Conservation (phyloP, 2,329 filamentous ascomycete genomes). For the Fusarium sp. region DNA sequence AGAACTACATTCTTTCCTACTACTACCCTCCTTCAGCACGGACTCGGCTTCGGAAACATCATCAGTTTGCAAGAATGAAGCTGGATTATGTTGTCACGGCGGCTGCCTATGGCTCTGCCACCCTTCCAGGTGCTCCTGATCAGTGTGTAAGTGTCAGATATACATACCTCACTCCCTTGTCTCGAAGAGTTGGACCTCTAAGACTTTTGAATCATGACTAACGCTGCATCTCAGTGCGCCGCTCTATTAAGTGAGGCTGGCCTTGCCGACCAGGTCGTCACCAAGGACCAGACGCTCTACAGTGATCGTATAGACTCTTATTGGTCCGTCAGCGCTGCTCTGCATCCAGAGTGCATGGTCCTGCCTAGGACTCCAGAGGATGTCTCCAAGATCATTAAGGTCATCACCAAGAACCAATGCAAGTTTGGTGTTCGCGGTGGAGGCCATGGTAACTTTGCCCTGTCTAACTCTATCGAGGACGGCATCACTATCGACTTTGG, state of each 20-base stretch:
- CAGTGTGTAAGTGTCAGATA: slow-evolving; percentile 32
- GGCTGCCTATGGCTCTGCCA: not conserved
- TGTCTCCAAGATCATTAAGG: slow-evolving; percentile 54
- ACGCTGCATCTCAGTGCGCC: slow-evolving; percentile 45
- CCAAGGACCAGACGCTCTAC: slow-evolving; percentile 48
- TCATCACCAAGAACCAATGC: slow-evolving; percentile 50
- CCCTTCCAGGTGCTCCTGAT: not conserved
- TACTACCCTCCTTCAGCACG: not conserved
- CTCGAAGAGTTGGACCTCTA: not conserved
- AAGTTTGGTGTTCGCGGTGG: slow-evolving; percentile 57
- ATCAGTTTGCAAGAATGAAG: slow-evolving; percentile 30
- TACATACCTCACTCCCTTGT: not conserved
- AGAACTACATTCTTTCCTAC: not conserved
- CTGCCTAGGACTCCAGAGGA: slow-evolving; percentile 53
- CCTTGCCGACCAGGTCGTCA: slow-evolving; percentile 50
- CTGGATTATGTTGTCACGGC: slow-evolving; percentile 19
- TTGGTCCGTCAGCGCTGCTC: slow-evolving; percentile 55
- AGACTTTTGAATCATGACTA: slow-evolving; percentile 14
- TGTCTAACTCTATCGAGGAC: slow-evolving; percentile 54
- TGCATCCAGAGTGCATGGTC: slow-evolving; percentile 55
- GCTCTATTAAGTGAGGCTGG: slow-evolving; percentile 41
- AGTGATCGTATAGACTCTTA: slow-evolving; percentile 52
- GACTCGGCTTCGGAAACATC: not conserved
- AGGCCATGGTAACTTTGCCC: slow-evolving; percentile 53
- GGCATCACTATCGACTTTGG: slow-evolving; percentile 57